Evolutionary conservation across 2,329 filamentous ascomycete genomes (phyloP).

Genomic region (Fusarium mangiferae): DNA sequence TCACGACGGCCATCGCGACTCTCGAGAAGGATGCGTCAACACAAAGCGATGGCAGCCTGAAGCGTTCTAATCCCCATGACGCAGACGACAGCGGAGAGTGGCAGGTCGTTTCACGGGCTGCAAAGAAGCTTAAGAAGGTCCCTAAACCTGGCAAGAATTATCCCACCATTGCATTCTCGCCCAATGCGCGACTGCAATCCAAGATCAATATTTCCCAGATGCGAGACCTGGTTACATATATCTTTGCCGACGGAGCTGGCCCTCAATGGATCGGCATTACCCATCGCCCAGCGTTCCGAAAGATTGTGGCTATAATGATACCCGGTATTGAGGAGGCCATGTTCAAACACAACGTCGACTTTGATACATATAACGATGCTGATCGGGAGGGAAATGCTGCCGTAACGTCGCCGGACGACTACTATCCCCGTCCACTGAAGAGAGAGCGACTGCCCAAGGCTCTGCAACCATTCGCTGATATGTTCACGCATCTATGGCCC

Average conservation of each 20-base stretch:
- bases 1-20: slow-evolving; percentile 4
- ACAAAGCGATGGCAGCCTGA: slow-evolving; percentile 56
- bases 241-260: slow-evolving; percentile 72
- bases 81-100: slow-evolving; percentile 58
- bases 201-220: slow-evolving; percentile 72
- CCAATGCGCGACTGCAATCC: slow-evolving; percentile 66
- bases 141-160: slow-evolving; percentile 67
- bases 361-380: slow-evolving; percentile 56
- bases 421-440: slow-evolving; percentile 65
- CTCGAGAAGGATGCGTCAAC: slow-evolving; percentile 28
- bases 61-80: slow-evolving; percentile 62
- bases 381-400: slow-evolving; percentile 45
- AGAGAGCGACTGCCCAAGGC: slow-evolving; percentile 62
- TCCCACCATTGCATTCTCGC: slow-evolving; percentile 67
- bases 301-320: slow-evolving; percentile 90
- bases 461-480: slow-evolving; percentile 76
- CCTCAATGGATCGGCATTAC: slow-evolving; percentile 73
- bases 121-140: slow-evolving; percentile 70
- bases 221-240: slow-evolving; percentile 72
- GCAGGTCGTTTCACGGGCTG: slow-evolving; percentile 64
- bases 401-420: slow-evolving; percentile 65
- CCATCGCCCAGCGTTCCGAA: slow-evolving; percentile 73
- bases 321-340: slow-evolving; percentile 91
- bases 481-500: slow-evolving; percentile 91
- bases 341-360: slow-evolving; percentile 74